Evolutionary conservation across 306 rosid genomes (phyloP), one percentile per base, ranked within the genome.

Genomic region (Fragaria iinumae): DNA sequence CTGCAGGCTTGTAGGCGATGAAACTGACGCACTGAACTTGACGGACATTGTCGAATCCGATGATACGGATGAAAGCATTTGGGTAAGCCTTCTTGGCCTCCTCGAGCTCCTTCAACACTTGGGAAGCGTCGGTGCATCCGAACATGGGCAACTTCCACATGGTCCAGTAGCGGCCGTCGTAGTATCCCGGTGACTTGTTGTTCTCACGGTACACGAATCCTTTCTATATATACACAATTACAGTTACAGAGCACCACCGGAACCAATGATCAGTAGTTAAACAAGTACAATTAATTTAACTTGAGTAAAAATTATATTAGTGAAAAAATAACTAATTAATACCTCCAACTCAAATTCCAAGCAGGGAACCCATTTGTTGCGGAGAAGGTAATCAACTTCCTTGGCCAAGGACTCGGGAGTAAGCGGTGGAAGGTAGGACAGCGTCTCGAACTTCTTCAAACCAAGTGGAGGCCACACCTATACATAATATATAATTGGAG

Each of bases 121-220:
- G 96, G 11, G 82, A 0, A 0, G 93, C 0, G 53, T 92, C 93
- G 0, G 78, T 92, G 89, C 88, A 78, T 0, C 96, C 97, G 59
- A 81, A 92, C 97, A 92, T 81, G 25, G 97, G 96, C 25, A 92
- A 77, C 87, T 88, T 92, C 96, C 97, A 92, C 97, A 92, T 92
- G 18, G 88, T 85, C 93, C 97, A 92, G 86, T 83, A 86, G 0
- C 93, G 77, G 49, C 97, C 96, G 41, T 90, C 97, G 10, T 90
- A 90, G 91, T 92, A 92, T 32, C 96, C 92, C 0, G 97, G 93
- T 11, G 93, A 86, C 2, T 0, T 67, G 86, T 87, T 0, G 90
- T 92, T 0, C 86, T 84, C 86, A 79, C 96, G 96, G 89, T 84
- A 75, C 29, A 83, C 87, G 2, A 76, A 87, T 1, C 86, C 83